Evolutionary conservation across 2,329 filamentous ascomycete genomes (phyloP), one percentile per base, ranked within the genome.

Genomic region (Pyrenophora graminea): DNA sequence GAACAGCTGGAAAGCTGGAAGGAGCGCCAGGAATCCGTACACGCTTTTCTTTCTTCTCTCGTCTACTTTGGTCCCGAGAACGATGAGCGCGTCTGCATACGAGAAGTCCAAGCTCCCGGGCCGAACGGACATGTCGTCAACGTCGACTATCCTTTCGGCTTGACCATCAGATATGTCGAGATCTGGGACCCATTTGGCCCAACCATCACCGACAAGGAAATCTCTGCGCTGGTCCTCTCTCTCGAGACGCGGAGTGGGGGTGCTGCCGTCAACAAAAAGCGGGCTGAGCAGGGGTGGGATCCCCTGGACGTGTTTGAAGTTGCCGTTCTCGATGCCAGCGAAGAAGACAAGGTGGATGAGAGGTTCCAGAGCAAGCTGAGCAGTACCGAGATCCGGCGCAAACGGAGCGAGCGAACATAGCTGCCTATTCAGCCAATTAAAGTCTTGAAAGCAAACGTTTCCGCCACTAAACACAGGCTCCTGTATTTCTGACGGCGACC

Each of bases 171-270:
- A 62, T 91, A 90, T 67, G 89, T 93, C 39, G 84, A 91, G 67
- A 91, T 99, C 47, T 86, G 88, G 63, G 92, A 99, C 70, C 83
- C 89, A 0, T 97, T 88, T 73, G 94, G 94, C 0, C 94, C 94
- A 3, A 97, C 94, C 0, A 89, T 96, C 55, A 90, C 90, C 0
- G 86, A 93, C 50, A 82, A 90, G 70, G 78, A 81, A 25, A 88
- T 97, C 56, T 85, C 88, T 38, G 90, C 87, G 1, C 80, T 99
- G 48, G 87, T 96, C 3, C 86, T 97, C 5, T 97, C 92, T 5
- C 87, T 84, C 10, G 94, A 99, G 77, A 97, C 94, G 13, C 83
- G 90, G 45, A 81, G 85, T 1, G 94, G 94, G 30, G 94, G 92
- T 4, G 79, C 84, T 52, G 89, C 89, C 0, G 90, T 99, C 60